Conservation (phyloP, 768 basidiomycete genomes). For the Boletus reticulatus region DNA sequence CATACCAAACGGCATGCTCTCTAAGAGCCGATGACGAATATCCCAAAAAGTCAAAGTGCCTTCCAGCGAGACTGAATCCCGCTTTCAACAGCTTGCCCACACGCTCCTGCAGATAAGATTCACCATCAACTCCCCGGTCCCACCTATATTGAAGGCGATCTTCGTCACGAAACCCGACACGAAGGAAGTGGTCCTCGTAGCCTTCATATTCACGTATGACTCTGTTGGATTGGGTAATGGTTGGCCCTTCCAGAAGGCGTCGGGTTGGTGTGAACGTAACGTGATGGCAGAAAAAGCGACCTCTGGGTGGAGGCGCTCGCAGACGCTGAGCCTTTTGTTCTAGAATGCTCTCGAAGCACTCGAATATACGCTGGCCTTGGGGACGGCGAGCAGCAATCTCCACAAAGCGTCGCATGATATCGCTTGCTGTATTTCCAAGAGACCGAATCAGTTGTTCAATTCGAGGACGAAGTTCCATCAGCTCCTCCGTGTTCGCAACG, state of each 20-base stretch:
- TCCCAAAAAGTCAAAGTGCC: too few species aligned
- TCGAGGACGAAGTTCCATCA: constrained; percentile 43
- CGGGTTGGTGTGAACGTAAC: constrained; percentile 77
- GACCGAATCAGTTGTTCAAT: constrained; percentile 41
- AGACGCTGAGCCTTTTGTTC: constrained; percentile 14
- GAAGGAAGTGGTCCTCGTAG: constrained; percentile 67
- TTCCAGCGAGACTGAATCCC: constrained; percentile 68
- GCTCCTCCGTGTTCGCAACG: constrained; percentile 58
- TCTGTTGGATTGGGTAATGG: constrained; percentile 72
- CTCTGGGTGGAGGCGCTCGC: constrained; percentile 26
- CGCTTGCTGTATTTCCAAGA: constrained; percentile 38
- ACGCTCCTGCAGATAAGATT: constrained; percentile 51
- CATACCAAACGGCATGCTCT: constrained; percentile 82
- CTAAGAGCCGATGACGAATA: constrained; percentile 79
- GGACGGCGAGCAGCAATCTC: constrained; percentile 46
- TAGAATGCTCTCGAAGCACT: constrained; percentile 47
- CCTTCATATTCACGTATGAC: constrained; percentile 67
- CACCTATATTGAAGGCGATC: constrained; percentile 69
- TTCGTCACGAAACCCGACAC: constrained; percentile 85
- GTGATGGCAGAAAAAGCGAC: constrained; percentile 66
- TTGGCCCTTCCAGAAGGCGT: constrained; percentile 73
- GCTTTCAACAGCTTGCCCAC: constrained; percentile 57
- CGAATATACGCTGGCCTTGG: constrained; percentile 38
- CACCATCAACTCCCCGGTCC: constrained; percentile 62
- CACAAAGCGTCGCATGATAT: constrained; percentile 54